Percentiles rank a stretch among this genome's conserved stretches.
Conservation (phyloP, 169 alveolate species). For the Toxoplasma gondii region DNA sequence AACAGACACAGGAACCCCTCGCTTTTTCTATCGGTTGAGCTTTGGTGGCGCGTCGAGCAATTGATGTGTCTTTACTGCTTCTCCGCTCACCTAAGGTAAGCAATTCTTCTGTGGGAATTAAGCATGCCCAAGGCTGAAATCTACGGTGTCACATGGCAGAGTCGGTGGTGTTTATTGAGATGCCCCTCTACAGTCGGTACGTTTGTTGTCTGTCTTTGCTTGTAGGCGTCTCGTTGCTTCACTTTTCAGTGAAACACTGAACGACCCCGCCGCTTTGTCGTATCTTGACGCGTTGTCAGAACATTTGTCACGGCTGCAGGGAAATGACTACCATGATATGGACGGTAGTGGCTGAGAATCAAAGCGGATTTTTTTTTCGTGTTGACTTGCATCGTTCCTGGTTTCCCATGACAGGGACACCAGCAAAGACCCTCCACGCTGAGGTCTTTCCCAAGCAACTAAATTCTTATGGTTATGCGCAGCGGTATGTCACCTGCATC, state of each 20-base stretch:
- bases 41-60: constrained; percentile 30
- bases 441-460: no score
- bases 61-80: background rate
- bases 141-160: background rate
- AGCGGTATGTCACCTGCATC: no score
- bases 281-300: constrained; percentile 1
- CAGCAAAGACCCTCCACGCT: no score
- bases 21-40: constrained; percentile 25
- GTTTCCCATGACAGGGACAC: no score
- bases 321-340: no score
- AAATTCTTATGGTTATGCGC: no score
- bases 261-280: background rate
- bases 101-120: background rate
- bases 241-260: background rate
- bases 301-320: background rate
- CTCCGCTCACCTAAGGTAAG: constrained; percentile 18
- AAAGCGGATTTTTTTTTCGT: no score
- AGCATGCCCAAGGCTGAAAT: background rate
- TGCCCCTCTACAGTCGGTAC: background rate
- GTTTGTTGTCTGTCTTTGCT: background rate
- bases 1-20: background rate
- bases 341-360: no score
- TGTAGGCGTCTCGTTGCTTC: background rate
- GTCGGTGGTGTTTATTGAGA: background rate
- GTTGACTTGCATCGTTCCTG: no score